Conservation (phyloP, 2,329 filamentous ascomycete genomes). For the Fusarium camptoceras region DNA sequence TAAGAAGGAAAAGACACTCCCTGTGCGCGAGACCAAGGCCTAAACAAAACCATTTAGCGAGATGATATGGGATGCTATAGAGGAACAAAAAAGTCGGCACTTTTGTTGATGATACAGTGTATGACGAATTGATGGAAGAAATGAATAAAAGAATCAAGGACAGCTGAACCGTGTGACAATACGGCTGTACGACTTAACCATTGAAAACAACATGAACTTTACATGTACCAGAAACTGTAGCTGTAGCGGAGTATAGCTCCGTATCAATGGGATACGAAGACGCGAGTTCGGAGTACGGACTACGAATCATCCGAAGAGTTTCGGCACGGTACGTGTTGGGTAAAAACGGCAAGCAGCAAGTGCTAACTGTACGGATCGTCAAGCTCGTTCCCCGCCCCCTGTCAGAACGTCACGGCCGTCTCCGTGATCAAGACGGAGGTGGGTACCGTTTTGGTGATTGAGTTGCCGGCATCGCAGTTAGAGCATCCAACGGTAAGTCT, state of each 20-base stretch:
- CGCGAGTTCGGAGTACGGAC: conserved; percentile 1
- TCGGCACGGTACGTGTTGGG: neutral
- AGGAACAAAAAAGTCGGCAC: conserved; percentile 36
- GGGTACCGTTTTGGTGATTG: conserved; percentile 33
- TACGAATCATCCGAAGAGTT: conserved; percentile 1
- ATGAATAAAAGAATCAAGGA: conserved; percentile 14
- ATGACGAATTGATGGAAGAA: conserved; percentile 23
- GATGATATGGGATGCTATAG: conserved; percentile 21
- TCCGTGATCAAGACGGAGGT: conserved; percentile 39
- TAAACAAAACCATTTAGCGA: conserved; percentile 29
- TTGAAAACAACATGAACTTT: neutral
- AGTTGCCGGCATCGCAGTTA: conserved; percentile 20
- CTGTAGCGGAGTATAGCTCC: neutral
- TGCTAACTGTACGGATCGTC: conserved; percentile 20
- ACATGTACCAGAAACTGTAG: neutral
- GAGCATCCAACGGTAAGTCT: conserved; percentile 6
- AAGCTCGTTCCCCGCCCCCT: conserved; percentile 31
- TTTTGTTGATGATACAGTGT: conserved; percentile 22
- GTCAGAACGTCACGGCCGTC: conserved; percentile 25
- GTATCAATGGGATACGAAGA: neutral
- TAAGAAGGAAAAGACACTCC: conserved; percentile 46
- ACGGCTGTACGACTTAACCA: neutral
- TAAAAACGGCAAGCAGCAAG: conserved; percentile 16
- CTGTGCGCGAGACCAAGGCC: conserved; percentile 46
- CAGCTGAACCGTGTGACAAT: too few relatives aligned